These are phyloP conservation scores for Taiozyma onychis DNA, from an alignment of 1,139 yeast species.

Conservation along the genomic window DNA sequence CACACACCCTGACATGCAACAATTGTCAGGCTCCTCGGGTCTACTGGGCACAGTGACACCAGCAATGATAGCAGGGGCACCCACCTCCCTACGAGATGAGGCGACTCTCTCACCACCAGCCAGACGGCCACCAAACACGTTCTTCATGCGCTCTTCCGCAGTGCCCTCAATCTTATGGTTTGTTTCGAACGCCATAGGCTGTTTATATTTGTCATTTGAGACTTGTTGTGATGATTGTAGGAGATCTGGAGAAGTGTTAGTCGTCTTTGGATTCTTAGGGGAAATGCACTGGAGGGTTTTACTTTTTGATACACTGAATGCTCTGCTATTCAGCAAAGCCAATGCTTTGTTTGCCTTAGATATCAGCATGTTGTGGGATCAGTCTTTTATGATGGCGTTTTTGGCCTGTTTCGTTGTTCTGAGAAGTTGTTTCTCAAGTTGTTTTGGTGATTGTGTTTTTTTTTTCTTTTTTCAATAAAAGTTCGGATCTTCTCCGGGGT, in stretches of 20 bases:
- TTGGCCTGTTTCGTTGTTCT: too few relatives aligned
- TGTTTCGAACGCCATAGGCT: slow-evolving; percentile 29
- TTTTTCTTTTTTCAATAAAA: neutral
- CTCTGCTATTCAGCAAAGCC: neutral
- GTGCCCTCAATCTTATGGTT: slow-evolving; percentile 35
- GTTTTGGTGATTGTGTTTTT: neutral
- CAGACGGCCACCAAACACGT: slow-evolving; percentile 54
- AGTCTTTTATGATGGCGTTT: too few relatives aligned
- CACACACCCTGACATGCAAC: slow-evolving; percentile 96
- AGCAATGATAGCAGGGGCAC: slow-evolving; percentile 45
- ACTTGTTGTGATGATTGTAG: neutral
- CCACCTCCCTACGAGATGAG: slow-evolving; percentile 41
- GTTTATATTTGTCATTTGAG: neutral
- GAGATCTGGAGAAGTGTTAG: neutral
- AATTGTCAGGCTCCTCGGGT: slow-evolving; percentile 89
- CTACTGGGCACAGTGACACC: slow-evolving; percentile 74
- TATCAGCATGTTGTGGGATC: neutral
- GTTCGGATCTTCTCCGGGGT: too few relatives aligned
- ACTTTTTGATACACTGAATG: neutral
- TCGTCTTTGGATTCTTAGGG: neutral
- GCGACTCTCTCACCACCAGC: slow-evolving; percentile 48
- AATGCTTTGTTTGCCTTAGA: neutral
- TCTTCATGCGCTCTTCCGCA: slow-evolving; percentile 43
- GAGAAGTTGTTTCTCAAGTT: too few relatives aligned
- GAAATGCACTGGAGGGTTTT: neutral